Conservation (phyloP, 371 early-diverging fungal species). For the Homolaphlyctis polyrhiza region DNA sequence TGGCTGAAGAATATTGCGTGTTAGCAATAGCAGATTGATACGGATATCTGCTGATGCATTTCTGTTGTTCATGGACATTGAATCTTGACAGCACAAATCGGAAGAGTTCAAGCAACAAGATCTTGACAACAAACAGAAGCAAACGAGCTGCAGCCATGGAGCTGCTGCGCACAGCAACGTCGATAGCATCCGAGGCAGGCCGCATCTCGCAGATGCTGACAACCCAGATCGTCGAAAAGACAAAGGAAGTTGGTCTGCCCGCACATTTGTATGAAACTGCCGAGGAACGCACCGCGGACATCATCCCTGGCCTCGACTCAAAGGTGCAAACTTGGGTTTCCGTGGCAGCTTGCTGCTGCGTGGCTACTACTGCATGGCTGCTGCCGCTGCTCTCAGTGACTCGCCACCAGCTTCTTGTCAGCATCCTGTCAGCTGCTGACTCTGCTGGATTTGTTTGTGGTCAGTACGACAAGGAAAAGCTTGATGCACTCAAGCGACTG, state of each 20-base stretch:
- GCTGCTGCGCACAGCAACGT: slow-evolving; percentile 57
- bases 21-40: no score
- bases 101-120: no score
- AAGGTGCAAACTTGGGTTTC: no score
- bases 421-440: no score
- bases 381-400: slow-evolving; percentile 1
- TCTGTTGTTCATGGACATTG: no score
- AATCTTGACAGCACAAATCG: no score
- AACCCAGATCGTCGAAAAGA: slow-evolving; percentile 79
- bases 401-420: no score
- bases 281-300: slow-evolving; percentile 75
- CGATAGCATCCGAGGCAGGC: slow-evolving; percentile 76
- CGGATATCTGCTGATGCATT: no score
- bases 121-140: no score
- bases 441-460: neutral
- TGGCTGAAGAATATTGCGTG: no score
- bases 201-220: slow-evolving; percentile 78
- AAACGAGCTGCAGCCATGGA: no score
- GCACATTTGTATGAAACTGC: slow-evolving; percentile 82
- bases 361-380: neutral
- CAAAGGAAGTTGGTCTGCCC: slow-evolving; percentile 73
- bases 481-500: slow-evolving; percentile 84
- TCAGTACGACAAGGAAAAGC: slow-evolving; percentile 79
- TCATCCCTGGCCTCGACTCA: slow-evolving; percentile 70
- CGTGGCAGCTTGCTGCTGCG: neutral